phyloP scores from a whole-genome alignment of 805 yeast species.

The Yarrowia bubula region DNA sequence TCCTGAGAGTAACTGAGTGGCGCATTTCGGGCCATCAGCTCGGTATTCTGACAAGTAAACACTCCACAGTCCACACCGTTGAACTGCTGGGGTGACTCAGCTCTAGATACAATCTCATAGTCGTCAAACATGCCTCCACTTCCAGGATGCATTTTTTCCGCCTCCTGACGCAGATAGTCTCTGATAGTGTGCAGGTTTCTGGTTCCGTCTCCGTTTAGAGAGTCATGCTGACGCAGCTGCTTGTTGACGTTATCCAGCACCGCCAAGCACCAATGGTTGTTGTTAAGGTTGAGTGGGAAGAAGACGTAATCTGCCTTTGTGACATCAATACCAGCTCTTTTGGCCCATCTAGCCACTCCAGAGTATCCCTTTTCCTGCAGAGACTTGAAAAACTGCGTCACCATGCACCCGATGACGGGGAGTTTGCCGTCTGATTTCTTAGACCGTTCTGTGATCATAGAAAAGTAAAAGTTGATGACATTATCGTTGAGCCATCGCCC shows the following conservation, averaged over 20 bases:
- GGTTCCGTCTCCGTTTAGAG: slow-evolving; percentile 51
- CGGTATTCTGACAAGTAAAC: slow-evolving; percentile 77
- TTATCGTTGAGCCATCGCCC: slow-evolving; percentile 88
- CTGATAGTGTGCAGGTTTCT: slow-evolving; percentile 47
- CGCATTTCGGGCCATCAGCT: slow-evolving; percentile 53
- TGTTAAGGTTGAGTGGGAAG: slow-evolving; percentile 80
- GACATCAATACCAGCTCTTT: slow-evolving; percentile 66
- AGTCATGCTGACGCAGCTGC: slow-evolving; percentile 72
- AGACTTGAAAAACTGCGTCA: slow-evolving; percentile 83
- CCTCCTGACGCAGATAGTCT: slow-evolving; percentile 67
- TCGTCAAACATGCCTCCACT: slow-evolving; percentile 37
- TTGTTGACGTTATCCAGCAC: slow-evolving; percentile 62
- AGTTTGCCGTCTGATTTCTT: slow-evolving; percentile 32
- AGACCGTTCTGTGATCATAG: slow-evolving; percentile 49
- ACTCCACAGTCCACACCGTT: slow-evolving; percentile 97
- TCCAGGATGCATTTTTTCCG: slow-evolving; percentile 49
- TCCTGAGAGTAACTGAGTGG: slow-evolving; percentile 57
- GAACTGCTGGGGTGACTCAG: slow-evolving; percentile 73
- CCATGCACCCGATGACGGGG: slow-evolving; percentile 45
- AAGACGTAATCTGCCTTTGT: slow-evolving; percentile 62
- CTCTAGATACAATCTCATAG: slow-evolving; percentile 38
- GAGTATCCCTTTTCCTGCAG: slow-evolving; percentile 67
- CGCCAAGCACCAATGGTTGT: slow-evolving; percentile 90
- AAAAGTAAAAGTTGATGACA: slow-evolving; percentile 78
- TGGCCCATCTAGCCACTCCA: slow-evolving; percentile 84